These are phyloP conservation scores for Coniella vitis DNA, from an alignment of 2,329 filamentous ascomycete genomes.

Conservation along the genomic window DNA sequence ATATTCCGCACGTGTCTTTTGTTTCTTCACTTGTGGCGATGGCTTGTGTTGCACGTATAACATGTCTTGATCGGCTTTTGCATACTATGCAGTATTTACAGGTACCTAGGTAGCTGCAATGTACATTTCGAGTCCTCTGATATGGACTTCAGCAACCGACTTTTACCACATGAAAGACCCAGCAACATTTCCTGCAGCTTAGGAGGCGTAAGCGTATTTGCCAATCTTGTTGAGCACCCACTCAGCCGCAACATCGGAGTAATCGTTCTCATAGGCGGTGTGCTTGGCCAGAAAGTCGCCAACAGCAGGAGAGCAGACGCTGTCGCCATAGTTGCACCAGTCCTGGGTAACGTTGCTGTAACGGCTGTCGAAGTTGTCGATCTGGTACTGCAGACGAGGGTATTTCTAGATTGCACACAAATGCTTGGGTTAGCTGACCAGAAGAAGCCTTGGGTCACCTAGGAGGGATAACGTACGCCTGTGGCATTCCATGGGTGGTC, in stretches of 20 bases:
- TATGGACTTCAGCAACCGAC: too few relatives aligned
- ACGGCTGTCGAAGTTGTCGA: background rate
- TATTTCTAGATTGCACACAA: background rate
- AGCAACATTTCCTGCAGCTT: too few relatives aligned
- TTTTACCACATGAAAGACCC: too few relatives aligned
- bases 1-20: too few relatives aligned
- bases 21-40: too few relatives aligned
- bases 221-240: background rate
- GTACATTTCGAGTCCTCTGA: too few relatives aligned
- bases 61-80: too few relatives aligned
- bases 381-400: background rate
- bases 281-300: background rate
- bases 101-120: too few relatives aligned
- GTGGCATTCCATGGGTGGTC: background rate
- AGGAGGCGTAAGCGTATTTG: background rate
- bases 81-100: too few relatives aligned
- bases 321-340: constrained; percentile 6
- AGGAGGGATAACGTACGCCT: background rate
- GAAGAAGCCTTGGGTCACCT: background rate
- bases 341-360: background rate
- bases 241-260: background rate
- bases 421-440: background rate
- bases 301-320: background rate
- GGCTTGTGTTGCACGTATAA: too few relatives aligned
- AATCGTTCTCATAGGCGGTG: background rate